Evolutionary conservation across 805 yeast genomes (phyloP), one percentile per base, ranked within the genome.

Genomic region (Candida glaebosa): DNA sequence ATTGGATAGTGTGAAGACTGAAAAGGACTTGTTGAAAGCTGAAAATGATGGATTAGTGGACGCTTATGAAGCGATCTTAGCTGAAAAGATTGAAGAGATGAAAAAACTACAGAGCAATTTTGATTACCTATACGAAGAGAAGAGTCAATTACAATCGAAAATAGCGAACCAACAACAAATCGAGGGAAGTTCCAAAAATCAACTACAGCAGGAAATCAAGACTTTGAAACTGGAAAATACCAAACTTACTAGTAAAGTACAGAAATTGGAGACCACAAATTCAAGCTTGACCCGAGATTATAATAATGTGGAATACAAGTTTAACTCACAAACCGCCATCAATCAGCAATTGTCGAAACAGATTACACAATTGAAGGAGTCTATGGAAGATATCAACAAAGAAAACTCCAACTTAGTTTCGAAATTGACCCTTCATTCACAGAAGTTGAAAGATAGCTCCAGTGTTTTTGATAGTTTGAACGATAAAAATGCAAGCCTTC

Each of bases 291-390:
- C 39, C 20, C 53, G 42, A 45, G 60, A 50, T 38, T 68, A 53
- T 26, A 63, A 68, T 19, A 58, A 64, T 28, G 53, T 75, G 39
- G 54, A 63, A 15, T 52, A 67, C 1, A 66, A 73, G 41, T 51
- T 67, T 37, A 55, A 56, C 32, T 59, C 63, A 33, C 64, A 65
- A 36, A 58, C 60, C 9, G 26, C 34, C 10, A 52, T 63, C 16
- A 65, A 58, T 40, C 61, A 60, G 37, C 73, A 73, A 19, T 63
- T 75, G 16, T 63, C 62, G 19, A 67, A 60, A 41, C 60, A 74
- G 51, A 41, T 64, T 41, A 44, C 58, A 39, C 39, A 57, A 28
- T 47, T 69, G 42, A 53, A 69, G 34, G 34, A 38, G 3, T 55
- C 49, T 15, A 53, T 52, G 18, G 37, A 43, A 5, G 45, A 50